Evolutionary conservation across 345 rosid genomes (phyloP).

Genomic region (Citrus australasica): DNA sequence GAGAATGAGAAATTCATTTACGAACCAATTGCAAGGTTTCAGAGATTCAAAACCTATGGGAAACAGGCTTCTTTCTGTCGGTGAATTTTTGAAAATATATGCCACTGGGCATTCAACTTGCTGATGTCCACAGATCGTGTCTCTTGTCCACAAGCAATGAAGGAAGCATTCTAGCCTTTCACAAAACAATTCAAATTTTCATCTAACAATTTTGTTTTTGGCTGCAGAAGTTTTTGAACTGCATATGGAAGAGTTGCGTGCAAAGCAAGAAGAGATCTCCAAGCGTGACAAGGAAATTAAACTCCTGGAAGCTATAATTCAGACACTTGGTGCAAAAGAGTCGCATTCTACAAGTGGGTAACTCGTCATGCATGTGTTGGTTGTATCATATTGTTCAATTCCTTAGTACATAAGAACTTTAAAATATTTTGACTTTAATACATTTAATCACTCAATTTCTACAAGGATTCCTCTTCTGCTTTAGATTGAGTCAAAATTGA

Average conservation of each 20-base stretch:
- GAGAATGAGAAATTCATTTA: background rate
- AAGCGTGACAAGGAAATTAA: conserved; percentile 85
- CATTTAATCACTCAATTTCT: background rate
- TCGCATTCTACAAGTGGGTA: conserved; percentile 23
- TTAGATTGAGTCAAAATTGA: background rate
- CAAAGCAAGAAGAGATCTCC: conserved; percentile 82
- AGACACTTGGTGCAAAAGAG: conserved; percentile 78
- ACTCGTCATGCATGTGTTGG: background rate
- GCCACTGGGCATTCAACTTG: background rate
- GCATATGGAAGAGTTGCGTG: conserved; percentile 86
- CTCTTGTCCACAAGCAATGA: background rate
- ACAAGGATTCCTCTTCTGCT: background rate
- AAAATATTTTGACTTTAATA: background rate
- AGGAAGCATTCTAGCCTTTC: background rate
- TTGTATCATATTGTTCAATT: background rate
- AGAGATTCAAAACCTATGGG: too few relatives aligned
- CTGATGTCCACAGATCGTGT: background rate
- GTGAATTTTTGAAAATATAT: background rate
- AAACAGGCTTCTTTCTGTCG: background rate
- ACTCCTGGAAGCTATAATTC: conserved; percentile 92
- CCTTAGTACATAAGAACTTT: background rate
- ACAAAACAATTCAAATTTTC: background rate
- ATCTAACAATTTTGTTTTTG: background rate
- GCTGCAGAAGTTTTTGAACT: conserved; percentile 87
- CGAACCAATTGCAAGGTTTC: background rate